These are phyloP conservation scores for Calvatia gigantea DNA, from an alignment of 768 basidiomycete species.

Conservation along the genomic window DNA sequence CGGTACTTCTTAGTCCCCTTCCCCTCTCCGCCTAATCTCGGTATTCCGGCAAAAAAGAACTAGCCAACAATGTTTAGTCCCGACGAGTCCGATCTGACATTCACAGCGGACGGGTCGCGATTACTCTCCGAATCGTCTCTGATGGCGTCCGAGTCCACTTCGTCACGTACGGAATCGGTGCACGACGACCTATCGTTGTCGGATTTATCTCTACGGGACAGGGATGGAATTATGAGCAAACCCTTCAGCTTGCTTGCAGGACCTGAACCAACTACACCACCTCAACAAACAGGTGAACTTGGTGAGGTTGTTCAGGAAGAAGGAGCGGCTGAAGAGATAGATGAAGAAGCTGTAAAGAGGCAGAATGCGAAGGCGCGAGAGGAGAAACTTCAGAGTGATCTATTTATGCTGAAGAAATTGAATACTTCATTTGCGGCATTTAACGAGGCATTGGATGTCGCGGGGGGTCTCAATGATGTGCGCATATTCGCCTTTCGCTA, in stretches of 20 bases:
- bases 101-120: conserved; percentile 16
- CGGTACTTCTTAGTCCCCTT: neutral
- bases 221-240: conserved; percentile 15
- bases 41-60: neutral
- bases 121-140: conserved; percentile 45
- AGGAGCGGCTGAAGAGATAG: neutral
- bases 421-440: conserved; percentile 68
- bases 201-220: conserved; percentile 47
- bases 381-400: conserved; percentile 72
- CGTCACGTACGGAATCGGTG: conserved; percentile 35
- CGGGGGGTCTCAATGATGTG: conserved; percentile 71
- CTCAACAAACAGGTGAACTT: conserved; percentile 9
- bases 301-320: neutral
- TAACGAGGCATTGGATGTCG: conserved; percentile 62
- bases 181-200: conserved; percentile 55
- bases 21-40: neutral
- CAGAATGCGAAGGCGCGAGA: conserved; percentile 33
- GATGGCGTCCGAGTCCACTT: conserved; percentile 20
- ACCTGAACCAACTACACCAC: conserved; percentile 14
- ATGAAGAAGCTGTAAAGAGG: conserved; percentile 3
- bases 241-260: conserved; percentile 28
- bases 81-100: conserved; percentile 13
- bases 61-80: neutral
- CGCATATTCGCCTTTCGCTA: conserved; percentile 17
- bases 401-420: conserved; percentile 69